Evolutionary conservation across 257 asterid species (phyloP), one percentile per base, ranked within the genome.

Genomic region (Ehretia macrophylla): DNA sequence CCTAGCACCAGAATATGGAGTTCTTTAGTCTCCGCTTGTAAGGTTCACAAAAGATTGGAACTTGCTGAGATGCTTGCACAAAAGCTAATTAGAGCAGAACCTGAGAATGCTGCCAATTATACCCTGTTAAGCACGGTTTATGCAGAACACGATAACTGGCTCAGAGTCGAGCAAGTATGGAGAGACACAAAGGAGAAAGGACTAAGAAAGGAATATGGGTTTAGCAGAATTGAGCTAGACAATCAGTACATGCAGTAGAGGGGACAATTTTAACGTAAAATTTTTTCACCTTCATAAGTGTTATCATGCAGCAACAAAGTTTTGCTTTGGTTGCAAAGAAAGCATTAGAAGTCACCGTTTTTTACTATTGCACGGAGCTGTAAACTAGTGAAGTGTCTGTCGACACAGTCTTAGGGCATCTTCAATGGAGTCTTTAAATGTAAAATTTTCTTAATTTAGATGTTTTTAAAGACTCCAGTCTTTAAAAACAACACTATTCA

Each of bases 81-180:
- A 11, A 56, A 46, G n/a, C 84, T 89, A 6, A 66, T 79, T n/a
- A 68, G 71, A 32, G 68, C 60, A 3, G 91, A 86, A 57, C 95
- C 94, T n/a, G 85, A 72, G 53, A 84, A 75, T 75, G 83, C 94
- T 62, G 86, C 86, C 0, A 80, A 75, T 69, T 71, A 74, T 77
- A 75, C 83, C 37, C 55, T 79, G 71, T 51, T 80, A 5, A 80
- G 94, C 55, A 73, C 72, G 85, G 68, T 85, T 4, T 75, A 74
- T 65, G 94, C 94, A 8, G 90, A 86, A 64, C 70, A 76, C 45
- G 82, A 59, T 32, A 74, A 89, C 23, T 89, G 97, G 97, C n/a
- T 11, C 21, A 82, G 77, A 44, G 88, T 80, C 57, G 87, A 76
- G 67, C 68, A 75, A 59, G 74, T 82, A 32, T 66, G 95, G 80